Evolutionary conservation across 257 asterid genomes (phyloP), one percentile per base, ranked within the genome.

Genomic region (Salvia rosmarinus): DNA sequence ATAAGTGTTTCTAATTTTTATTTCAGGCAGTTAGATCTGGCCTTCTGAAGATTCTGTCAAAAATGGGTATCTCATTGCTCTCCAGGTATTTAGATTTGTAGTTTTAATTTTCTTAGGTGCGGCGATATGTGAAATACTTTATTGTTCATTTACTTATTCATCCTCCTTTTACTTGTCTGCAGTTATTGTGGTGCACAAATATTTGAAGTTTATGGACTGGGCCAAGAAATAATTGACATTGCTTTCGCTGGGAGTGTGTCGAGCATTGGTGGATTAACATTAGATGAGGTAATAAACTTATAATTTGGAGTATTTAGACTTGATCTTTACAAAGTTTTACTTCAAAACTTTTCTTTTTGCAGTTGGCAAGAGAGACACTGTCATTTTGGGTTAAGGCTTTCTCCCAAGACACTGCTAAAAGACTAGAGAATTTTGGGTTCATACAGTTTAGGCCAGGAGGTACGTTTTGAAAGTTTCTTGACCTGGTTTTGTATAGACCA

Each of bases 361-460:
- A 95, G 99, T 86, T 95, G 81, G 97, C 98, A 59, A 89, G 99
- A 84, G 99, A 95, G 79, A 82, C 89, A 21, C 71, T 95, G 64
- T 91, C 99, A 44, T 89, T 95, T 80, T 95, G 99, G 99, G 90
- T 95, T 64, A 95, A 91, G 89, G 95, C 99, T 43, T 95, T 89
- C 84, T 91, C 99, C 28, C 97, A 91, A 85, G 98, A 95, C 79
- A 95, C 99, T 13, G 96, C 99, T 68, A 95, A 95, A 87, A 85
- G 99, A 76, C 99, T 95, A 69, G 99, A 95, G 82, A 95, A 95
- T 77, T 95, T 82, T 63, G 99, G 99, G 65, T 95, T 95, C 85
- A 91, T 95, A 74, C 99, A 95, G 83, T 83, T 88, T 69, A 88
- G 99, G 84, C 98, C 95, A 19, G 99, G 99, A 95, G 99, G 99